Percentiles rank a stretch among this genome's conserved stretches.
Evolutionary conservation across 768 basidiomycete genomes (phyloP).

Genomic region (Suillus ampliporus): DNA sequence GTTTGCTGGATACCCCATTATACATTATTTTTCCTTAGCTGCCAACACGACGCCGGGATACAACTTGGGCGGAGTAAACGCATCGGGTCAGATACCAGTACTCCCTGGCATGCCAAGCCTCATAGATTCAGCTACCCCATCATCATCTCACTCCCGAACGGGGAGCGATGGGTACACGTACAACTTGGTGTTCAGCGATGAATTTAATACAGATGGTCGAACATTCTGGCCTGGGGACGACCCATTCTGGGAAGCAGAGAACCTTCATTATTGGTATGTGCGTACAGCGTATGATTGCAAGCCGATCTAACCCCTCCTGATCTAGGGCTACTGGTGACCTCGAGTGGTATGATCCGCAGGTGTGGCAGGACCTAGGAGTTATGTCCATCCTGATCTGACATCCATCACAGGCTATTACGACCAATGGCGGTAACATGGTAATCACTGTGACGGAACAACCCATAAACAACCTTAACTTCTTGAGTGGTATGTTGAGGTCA

Average conservation of each 20-base stretch:
- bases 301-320: slow-evolving; percentile 7
- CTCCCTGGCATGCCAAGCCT: slow-evolving; percentile 70
- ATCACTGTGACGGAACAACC: slow-evolving; percentile 76
- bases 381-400: slow-evolving; percentile 7
- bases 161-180: slow-evolving; percentile 82
- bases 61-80: slow-evolving; percentile 87
- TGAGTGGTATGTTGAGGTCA: slow-evolving; percentile 59
- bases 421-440: slow-evolving; percentile 75
- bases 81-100: slow-evolving; percentile 83
- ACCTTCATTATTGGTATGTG: slow-evolving; percentile 80
- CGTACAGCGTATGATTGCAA: neutral
- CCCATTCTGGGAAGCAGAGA: slow-evolving; percentile 85
- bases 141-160: slow-evolving; percentile 54
- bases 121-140: slow-evolving; percentile 81
- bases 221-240: slow-evolving; percentile 84
- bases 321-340: slow-evolving; percentile 69
- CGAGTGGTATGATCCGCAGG: slow-evolving; percentile 85
- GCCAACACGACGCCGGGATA: slow-evolving; percentile 52
- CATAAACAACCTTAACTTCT: slow-evolving; percentile 83
- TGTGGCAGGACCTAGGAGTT: slow-evolving; percentile 35
- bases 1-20: slow-evolving; percentile 90
- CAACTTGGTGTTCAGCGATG: slow-evolving; percentile 87
- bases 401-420: slow-evolving; percentile 63
- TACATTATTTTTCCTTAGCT: slow-evolving; percentile 54
- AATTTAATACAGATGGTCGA: slow-evolving; percentile 76